Evolutionary conservation across 2,329 filamentous ascomycete species (phyloP).

Genomic region (Pseudocercospora eumusae): DNA sequence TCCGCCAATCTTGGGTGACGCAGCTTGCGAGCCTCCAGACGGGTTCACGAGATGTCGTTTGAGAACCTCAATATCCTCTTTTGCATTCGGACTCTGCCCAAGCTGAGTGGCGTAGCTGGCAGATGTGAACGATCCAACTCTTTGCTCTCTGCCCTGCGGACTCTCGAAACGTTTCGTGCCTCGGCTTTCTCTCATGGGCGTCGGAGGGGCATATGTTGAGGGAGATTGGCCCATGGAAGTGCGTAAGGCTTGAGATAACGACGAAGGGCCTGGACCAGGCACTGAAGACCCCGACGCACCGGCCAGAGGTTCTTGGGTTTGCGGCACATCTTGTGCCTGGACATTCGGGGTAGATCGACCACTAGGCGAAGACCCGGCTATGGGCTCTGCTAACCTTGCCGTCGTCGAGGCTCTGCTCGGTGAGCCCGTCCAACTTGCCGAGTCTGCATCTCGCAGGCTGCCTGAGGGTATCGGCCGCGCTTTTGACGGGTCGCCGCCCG

Average conservation of each 20-base stretch:
- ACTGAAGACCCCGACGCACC: slow-evolving; percentile 57
- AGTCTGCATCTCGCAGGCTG: slow-evolving; percentile 25
- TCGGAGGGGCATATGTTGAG: slow-evolving; percentile 63
- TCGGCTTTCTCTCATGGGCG: slow-evolving; percentile 58
- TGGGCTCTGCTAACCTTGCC: slow-evolving; percentile 35
- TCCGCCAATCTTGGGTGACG: slow-evolving; percentile 32
- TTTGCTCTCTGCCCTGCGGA: slow-evolving; percentile 55
- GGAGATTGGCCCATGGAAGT: slow-evolving; percentile 71
- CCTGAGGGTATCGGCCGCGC: slow-evolving; percentile 29
- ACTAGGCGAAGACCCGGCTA: slow-evolving; percentile 30
- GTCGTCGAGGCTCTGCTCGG: slow-evolving; percentile 50
- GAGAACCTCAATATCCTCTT: slow-evolving; percentile 89
- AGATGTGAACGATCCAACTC: slow-evolving; percentile 79
- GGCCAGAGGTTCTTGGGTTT: slow-evolving; percentile 63
- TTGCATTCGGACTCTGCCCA: slow-evolving; percentile 58
- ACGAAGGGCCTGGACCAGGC: slow-evolving; percentile 79
- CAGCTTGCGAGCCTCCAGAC: slow-evolving; percentile 42
- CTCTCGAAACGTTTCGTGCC: slow-evolving; percentile 35
- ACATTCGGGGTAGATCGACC: slow-evolving; percentile 25
- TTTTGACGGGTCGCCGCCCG: slow-evolving; percentile 19
- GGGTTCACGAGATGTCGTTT: slow-evolving; percentile 83
- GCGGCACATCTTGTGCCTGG: slow-evolving; percentile 54
- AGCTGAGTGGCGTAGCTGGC: slow-evolving; percentile 53
- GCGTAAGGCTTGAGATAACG: slow-evolving; percentile 82
- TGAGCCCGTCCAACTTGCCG: slow-evolving; percentile 36